Evolutionary conservation across 805 yeast genomes (phyloP).

Genomic region (Sugiyamaella chiloensis): DNA sequence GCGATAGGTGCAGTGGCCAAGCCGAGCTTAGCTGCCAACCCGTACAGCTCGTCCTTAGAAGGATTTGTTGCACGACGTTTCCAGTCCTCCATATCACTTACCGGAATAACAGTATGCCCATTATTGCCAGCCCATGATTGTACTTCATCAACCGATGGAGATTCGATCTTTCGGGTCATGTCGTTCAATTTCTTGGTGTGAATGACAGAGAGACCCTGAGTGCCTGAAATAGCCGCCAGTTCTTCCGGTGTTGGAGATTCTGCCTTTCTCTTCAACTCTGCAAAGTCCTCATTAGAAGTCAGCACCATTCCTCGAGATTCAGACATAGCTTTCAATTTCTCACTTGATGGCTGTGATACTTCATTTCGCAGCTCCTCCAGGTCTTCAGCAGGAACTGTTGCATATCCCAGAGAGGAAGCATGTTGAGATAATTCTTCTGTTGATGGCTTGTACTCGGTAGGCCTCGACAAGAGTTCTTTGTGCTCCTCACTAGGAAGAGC

Average conservation of each 20-base stretch:
- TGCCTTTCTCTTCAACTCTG: conserved; percentile 15
- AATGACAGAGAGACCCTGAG: conserved; percentile 20
- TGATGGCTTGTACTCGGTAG: conserved; percentile 22
- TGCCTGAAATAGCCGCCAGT: conserved; percentile 16
- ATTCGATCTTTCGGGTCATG: conserved; percentile 2
- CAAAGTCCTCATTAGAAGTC: conserved; percentile 15
- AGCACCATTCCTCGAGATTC: conserved; percentile 33
- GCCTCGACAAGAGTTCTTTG: conserved; percentile 19
- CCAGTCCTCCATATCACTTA: conserved; percentile 18
- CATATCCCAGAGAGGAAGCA: conserved; percentile 21
- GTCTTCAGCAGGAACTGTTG: conserved; percentile 22
- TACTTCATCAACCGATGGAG: conserved; percentile 13
- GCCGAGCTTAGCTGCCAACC: conserved; percentile 35
- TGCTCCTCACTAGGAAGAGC: conserved; percentile 18
- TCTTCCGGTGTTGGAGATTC: conserved; percentile 29
- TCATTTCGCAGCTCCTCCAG: conserved; percentile 20
- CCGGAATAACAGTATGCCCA: conserved; percentile 22
- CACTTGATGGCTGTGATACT: conserved; percentile 14
- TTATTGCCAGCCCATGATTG: conserved; percentile 12
- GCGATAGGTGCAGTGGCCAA: conserved; percentile 34
- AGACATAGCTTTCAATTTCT: conserved; percentile 24
- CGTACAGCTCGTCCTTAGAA: conserved; percentile 31
- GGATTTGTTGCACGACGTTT: conserved; percentile 22
- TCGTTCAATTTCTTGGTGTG: conserved; percentile 8
- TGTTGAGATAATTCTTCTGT: conserved; percentile 28